A percentile compares a stretch with the other conserved stretches of the same genome.
These are phyloP conservation scores for Chlorella sp. DNA, from an alignment of 139 green algal genomes.

Conservation along the genomic window DNA sequence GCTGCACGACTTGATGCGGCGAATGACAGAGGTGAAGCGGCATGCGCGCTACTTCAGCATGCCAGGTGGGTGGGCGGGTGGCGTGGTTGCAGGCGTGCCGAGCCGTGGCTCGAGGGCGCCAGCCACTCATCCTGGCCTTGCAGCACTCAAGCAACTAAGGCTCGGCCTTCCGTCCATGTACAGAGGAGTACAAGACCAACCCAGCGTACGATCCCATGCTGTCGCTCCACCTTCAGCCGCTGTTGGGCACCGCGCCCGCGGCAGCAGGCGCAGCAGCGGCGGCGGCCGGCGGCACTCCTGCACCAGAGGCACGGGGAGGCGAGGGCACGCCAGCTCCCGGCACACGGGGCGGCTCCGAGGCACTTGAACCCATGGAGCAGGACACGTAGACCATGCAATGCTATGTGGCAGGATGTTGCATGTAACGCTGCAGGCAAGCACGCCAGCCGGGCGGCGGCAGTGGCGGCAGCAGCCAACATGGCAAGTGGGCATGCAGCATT, in stretches of 20 bases:
- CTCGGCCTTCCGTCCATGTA: no score
- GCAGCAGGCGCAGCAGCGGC: neutral
- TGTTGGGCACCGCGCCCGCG: neutral
- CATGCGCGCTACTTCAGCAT: conserved; percentile 32
- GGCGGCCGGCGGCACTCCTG: neutral
- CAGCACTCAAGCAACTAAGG: no score
- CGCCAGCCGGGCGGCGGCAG: no score
- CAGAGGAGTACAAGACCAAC: conserved; percentile 38
- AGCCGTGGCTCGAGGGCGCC: no score
- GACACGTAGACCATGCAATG: neutral
- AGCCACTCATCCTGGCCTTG: no score
- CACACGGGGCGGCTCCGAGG: neutral
- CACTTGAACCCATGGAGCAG: conserved; percentile 1
- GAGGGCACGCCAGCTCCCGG: neutral
- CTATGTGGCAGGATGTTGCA: no score
- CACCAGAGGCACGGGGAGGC: neutral
- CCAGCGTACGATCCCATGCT: conserved; percentile 5
- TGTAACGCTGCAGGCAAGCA: no score
- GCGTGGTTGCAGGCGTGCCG: no score
- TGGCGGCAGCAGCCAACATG: no score
- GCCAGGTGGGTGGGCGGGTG: no score
- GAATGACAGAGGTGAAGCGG: conserved; percentile 13
- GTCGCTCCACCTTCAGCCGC: conserved; percentile 8
- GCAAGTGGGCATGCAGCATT: no score
- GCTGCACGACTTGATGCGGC: conserved; percentile 42